phyloP scores from a whole-genome alignment of 495 filamentous ascomycete species.

The Neohortaea acidophila region DNA sequence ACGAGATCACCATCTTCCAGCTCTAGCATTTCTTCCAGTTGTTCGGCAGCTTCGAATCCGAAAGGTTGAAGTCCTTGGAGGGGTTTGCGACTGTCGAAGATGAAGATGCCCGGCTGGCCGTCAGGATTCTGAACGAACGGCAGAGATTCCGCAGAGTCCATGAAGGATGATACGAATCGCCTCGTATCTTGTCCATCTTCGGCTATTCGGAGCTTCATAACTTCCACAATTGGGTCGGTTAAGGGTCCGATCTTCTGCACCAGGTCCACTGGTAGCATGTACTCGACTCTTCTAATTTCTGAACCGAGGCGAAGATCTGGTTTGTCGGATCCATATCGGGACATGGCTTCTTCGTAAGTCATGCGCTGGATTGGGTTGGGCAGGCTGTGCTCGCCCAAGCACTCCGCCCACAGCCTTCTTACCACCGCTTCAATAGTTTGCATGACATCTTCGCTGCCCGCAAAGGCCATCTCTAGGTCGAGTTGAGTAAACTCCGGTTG shows the following conservation, averaged over 20 bases:
- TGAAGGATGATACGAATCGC: constrained; percentile 50
- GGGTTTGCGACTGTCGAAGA: constrained; percentile 54
- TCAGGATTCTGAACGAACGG: constrained; percentile 48
- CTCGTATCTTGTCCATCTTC: constrained; percentile 34
- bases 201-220: constrained; percentile 42
- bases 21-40: constrained; percentile 36
- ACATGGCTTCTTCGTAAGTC: constrained; percentile 67
- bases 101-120: constrained; percentile 60
- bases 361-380: constrained; percentile 39
- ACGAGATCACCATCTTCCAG: constrained; percentile 59
- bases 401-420: constrained; percentile 35
- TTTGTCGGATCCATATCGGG: constrained; percentile 72
- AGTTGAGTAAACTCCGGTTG: constrained; percentile 97
- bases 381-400: constrained; percentile 22
- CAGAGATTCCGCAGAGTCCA: constrained; percentile 47
- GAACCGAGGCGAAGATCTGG: constrained; percentile 62
- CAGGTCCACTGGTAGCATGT: constrained; percentile 49
- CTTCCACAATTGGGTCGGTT: constrained; percentile 50
- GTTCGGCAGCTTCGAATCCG: constrained; percentile 56
- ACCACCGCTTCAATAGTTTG: constrained; percentile 48
- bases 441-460: constrained; percentile 60
- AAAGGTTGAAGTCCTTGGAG: constrained; percentile 55
- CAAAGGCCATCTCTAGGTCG: constrained; percentile 85
- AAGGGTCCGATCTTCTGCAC: constrained; percentile 54
- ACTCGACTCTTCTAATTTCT: constrained; percentile 45